Percentiles rank a stretch among this genome's conserved stretches.
Evolutionary conservation across 73 alveolate genomes (phyloP).

Genomic region (Paramecium sonneborni): DNA sequence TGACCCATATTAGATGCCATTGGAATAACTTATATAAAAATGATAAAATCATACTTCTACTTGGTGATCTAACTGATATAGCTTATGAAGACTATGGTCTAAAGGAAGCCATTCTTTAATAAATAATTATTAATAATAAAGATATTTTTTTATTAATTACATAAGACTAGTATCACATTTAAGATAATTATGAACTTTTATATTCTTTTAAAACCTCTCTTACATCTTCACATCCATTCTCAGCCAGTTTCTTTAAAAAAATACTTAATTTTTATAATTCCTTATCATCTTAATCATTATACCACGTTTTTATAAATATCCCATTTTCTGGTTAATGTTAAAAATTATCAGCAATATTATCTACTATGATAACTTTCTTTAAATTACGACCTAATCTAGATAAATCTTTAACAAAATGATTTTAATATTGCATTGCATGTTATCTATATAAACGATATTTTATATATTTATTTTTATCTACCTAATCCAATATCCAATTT

Average conservation of each 20-base stretch:
- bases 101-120: constrained; percentile 17
- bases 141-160: not conserved
- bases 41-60: not conserved
- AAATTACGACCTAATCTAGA: constrained; percentile 91
- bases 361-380: constrained; percentile 87
- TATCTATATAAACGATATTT: constrained; percentile 88
- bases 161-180: not conserved
- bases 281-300: constrained; percentile 87
- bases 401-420: constrained; percentile 88
- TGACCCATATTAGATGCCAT: not conserved
- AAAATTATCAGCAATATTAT: constrained; percentile 96
- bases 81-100: constrained; percentile 35
- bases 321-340: constrained; percentile 94
- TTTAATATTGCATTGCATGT: constrained; percentile 89
- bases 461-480: constrained; percentile 79
- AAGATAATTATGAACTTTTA: not conserved
- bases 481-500: constrained; percentile 86
- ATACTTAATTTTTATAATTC: constrained; percentile 89
- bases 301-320: constrained; percentile 92
- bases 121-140: not conserved
- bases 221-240: constrained; percentile 85
- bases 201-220: constrained; percentile 81
- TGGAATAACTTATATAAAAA: not conserved
- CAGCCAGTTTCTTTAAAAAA: constrained; percentile 83
- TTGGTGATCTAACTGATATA: constrained; percentile 18